Conservation (phyloP, 495 filamentous ascomycete genomes). For the Aspergillus haitiensis region DNA sequence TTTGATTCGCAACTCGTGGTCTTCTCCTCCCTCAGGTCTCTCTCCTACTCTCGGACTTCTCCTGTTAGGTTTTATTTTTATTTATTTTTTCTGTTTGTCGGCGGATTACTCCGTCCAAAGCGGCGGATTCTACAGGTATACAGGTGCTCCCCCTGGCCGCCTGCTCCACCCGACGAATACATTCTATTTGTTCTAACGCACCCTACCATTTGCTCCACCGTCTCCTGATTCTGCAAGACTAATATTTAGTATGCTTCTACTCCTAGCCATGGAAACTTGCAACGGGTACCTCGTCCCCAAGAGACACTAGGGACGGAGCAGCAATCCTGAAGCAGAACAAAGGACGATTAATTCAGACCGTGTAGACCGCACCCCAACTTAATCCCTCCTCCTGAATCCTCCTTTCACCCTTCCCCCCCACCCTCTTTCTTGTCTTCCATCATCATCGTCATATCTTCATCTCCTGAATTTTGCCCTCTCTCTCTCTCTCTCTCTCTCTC, state of each 20-base stretch:
- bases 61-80: not conserved
- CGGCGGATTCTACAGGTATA: not conserved
- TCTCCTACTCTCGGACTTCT: not conserved
- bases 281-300: slow-evolving; percentile 16
- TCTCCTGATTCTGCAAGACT: slow-evolving; percentile 23
- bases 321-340: slow-evolving; percentile 10
- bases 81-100: no score
- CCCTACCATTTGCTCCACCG: slow-evolving; percentile 16
- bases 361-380: no score
- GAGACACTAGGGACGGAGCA: slow-evolving; percentile 2
- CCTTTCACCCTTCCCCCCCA: no score
- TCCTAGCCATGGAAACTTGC: not conserved
- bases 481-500: slow-evolving; percentile 19
- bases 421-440: no score
- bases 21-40: not conserved
- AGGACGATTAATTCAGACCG: not conserved
- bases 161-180: slow-evolving; percentile 5
- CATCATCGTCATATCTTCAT: not conserved
- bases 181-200: slow-evolving; percentile 15
- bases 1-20: slow-evolving; percentile 5
- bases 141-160: not conserved
- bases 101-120: not conserved
- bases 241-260: slow-evolving; percentile 13
- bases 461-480: slow-evolving; percentile 3
- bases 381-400: not conserved